These are phyloP conservation scores for Solanum lycopersicoides DNA, from an alignment of 257 asterid genomes.

Conservation along the genomic window DNA sequence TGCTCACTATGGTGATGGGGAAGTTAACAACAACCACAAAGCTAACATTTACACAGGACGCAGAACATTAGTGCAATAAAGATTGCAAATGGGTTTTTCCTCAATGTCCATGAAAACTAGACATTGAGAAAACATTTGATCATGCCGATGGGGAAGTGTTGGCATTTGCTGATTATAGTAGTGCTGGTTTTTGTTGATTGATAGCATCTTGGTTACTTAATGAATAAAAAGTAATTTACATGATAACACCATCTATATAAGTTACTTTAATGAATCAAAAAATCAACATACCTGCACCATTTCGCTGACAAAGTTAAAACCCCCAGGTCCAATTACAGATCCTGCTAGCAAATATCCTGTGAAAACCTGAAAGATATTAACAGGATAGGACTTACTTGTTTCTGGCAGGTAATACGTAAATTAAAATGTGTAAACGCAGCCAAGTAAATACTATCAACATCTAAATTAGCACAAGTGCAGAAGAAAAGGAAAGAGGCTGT, in stretches of 20 bases:
- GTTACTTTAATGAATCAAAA: not conserved
- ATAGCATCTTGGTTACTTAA: not conserved
- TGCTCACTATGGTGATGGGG: not conserved
- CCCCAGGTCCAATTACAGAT: conserved; percentile 82
- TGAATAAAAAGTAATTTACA: not conserved
- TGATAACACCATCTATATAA: not conserved
- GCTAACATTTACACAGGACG: not conserved
- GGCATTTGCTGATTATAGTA: not conserved
- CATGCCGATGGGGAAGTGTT: not conserved
- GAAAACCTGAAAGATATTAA: conserved; percentile 50
- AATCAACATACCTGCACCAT: conserved; percentile 66
- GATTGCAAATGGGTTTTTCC: not conserved
- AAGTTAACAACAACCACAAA: not conserved
- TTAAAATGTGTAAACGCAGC: not conserved
- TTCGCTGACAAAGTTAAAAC: conserved; percentile 74
- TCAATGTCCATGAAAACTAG: not conserved
- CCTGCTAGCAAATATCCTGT: conserved; percentile 86
- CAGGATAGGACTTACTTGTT: not conserved
- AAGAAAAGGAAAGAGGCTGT: not conserved
- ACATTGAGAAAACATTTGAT: not conserved
- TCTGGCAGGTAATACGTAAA: not conserved
- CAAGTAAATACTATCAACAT: not conserved
- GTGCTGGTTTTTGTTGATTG: not conserved
- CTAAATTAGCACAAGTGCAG: not conserved
- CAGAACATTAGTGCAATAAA: not conserved